These are phyloP conservation scores for Magnusiomyces magnusii DNA, from an alignment of 1,139 yeast species.

Conservation along the genomic window DNA sequence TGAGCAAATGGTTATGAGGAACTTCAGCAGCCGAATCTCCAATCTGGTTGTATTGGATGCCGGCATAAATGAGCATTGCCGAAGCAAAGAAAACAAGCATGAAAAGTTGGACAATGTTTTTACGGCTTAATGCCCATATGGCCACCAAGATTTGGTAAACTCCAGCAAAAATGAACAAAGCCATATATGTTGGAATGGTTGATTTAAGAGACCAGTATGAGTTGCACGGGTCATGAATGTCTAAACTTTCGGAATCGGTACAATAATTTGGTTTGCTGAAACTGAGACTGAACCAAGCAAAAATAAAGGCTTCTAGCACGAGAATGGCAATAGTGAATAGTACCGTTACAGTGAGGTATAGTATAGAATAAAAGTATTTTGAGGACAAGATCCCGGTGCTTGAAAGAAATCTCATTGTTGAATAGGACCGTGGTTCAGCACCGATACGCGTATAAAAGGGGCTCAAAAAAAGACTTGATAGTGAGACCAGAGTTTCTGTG, in stretches of 20 bases:
- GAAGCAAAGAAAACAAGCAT: constrained; percentile 41
- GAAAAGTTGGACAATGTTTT: constrained; percentile 39
- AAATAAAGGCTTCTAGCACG: constrained; percentile 10
- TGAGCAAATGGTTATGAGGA: constrained; percentile 13
- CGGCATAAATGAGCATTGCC: constrained; percentile 46
- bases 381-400: background rate
- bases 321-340: constrained; percentile 10
- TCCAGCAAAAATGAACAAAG: constrained; percentile 42
- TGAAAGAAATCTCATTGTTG: background rate
- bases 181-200: constrained; percentile 35
- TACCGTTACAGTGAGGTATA: background rate
- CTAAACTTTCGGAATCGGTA: constrained; percentile 21
- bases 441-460: too few species aligned
- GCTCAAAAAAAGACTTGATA: too few species aligned
- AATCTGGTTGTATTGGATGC: constrained; percentile 45
- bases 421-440: too few species aligned
- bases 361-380: background rate
- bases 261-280: constrained; percentile 25
- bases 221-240: constrained; percentile 28
- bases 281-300: constrained; percentile 21
- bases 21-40: constrained; percentile 25
- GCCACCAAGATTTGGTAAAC: constrained; percentile 39
- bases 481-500: too few species aligned
- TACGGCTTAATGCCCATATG: constrained; percentile 38
- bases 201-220: constrained; percentile 18